Evolutionary conservation across 192 early-diverging fungal species (phyloP).

Genomic region (Podila epicladia): DNA sequence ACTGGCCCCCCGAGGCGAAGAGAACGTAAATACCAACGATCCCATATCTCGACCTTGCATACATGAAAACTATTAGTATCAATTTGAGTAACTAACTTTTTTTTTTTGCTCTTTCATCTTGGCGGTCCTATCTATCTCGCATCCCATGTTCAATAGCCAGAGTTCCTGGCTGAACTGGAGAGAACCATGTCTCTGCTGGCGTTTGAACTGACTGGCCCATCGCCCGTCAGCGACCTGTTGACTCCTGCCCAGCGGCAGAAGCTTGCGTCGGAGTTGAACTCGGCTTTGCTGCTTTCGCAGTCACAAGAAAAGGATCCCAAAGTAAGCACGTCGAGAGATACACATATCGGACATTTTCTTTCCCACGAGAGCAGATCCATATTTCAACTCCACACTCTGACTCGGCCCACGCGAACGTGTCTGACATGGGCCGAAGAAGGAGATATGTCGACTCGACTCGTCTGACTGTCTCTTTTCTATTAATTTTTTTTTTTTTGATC

Average conservation of each 20-base stretch:
- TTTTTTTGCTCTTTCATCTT: conserved; percentile 5
- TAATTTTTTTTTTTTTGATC: too few relatives aligned
- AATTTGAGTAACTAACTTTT: background rate
- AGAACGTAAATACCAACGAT: conserved; percentile 68
- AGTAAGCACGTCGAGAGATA: conserved; percentile 3
- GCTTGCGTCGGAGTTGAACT: conserved; percentile 94
- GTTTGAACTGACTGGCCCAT: conserved; percentile 77
- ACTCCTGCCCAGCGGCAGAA: conserved; percentile 92
- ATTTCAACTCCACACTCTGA: too few relatives aligned
- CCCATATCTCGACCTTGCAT: background rate
- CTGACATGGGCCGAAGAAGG: too few relatives aligned
- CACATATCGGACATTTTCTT: too few relatives aligned
- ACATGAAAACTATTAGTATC: too few relatives aligned
- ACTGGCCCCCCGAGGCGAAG: conserved; percentile 96
- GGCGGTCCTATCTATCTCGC: conserved; percentile 4
- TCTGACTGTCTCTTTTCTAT: too few relatives aligned
- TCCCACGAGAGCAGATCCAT: too few relatives aligned
- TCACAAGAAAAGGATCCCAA: conserved; percentile 96
- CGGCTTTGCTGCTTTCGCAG: conserved; percentile 89
- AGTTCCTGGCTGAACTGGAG: conserved; percentile 95
- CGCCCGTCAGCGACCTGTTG: conserved; percentile 88
- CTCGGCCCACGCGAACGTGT: too few relatives aligned
- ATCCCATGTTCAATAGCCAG: conserved; percentile 67
- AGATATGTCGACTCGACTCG: too few relatives aligned
- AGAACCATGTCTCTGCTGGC: conserved; percentile 96